Base-by-base conservation (phyloP, 306 rosid species). In the Hippophae rhamnoides region DNA sequence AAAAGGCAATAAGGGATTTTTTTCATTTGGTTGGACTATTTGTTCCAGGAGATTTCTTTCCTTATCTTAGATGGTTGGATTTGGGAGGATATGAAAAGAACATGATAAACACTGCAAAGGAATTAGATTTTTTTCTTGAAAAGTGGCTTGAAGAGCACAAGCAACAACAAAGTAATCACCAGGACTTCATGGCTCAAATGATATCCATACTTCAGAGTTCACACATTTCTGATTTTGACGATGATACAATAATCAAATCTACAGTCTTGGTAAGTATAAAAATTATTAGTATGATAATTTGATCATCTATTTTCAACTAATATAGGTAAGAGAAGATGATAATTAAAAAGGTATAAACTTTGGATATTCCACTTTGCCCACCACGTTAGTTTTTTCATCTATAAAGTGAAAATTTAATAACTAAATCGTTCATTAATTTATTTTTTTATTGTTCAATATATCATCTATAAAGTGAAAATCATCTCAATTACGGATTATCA, bases 141-240 rank as follows among this genome's bases (percentile, higher is more conserved):
- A 56, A 18, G 23, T 84, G 82, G 82, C 45, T 84, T 6, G 73
- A 75, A 27, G 86, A 84, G 50, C 82, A 78, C 47, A 70, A 77
- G 43, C 23, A 7, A 6, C 40, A 1, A 10, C 14, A 43, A 26
- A 14, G 13, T 8, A 56, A n/a, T 7, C 64, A 72, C 4, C 69
- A 56, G 9, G 89, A 85, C 42, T 78, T 82, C 61, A 75, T 85
- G 47, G 75, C 75, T 46, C 67, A 69, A 0, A 47, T 81, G 72
- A 13, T 76, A 42, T 40, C 60, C 0, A 48, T 54, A 1, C 60
- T 67, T 44, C 40, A 69, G 0, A 55, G 54, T 4, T 54, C 40
- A 3, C 66, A 60, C n/a, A 45, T 78, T 52, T 75, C 57, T 2
- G 75, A 71, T 45, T 56, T 56, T 11, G 75, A 78, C 9, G 63